These are phyloP conservation scores for Thielaviopsis musarum DNA, from an alignment of 2,329 filamentous ascomycete genomes.

Conservation along the genomic window DNA sequence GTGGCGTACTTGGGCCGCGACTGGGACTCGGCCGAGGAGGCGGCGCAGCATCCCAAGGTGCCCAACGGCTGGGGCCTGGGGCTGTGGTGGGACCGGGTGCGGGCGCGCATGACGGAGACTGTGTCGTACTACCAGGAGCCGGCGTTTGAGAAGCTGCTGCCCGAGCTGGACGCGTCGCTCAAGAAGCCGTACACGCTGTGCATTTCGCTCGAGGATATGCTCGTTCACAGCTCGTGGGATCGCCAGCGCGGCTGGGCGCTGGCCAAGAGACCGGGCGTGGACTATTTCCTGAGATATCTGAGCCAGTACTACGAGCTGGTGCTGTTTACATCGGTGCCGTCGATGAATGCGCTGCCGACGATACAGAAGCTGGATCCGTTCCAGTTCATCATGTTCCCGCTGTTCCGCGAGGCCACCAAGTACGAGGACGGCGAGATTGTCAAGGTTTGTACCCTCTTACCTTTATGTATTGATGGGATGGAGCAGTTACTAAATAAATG, in stretches of 20 bases:
- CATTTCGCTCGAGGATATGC: constrained; percentile 78
- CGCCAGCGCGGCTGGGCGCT: constrained; percentile 89
- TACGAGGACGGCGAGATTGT: constrained; percentile 93
- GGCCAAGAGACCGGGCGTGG: constrained; percentile 84
- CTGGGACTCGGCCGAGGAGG: constrained; percentile 72
- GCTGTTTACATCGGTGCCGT: constrained; percentile 81
- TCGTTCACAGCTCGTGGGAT: constrained; percentile 89
- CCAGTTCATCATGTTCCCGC: constrained; percentile 84
- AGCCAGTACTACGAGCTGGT: constrained; percentile 97
- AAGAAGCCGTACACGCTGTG: constrained; percentile 85
- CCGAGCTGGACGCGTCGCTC: constrained; percentile 61
- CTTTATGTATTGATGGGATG: neutral
- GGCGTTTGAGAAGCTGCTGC: constrained; percentile 82
- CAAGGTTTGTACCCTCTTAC: constrained; percentile 47
- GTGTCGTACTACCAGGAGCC: constrained; percentile 92
- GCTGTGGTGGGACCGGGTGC: constrained; percentile 67
- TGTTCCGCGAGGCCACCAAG: constrained; percentile 92
- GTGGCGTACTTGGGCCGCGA: constrained; percentile 69
- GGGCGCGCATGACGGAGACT: constrained; percentile 56
- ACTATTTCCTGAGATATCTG: constrained; percentile 94
- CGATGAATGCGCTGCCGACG: constrained; percentile 68
- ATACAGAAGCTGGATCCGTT: constrained; percentile 90
- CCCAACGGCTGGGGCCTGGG: constrained; percentile 63
- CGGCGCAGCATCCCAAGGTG: constrained; percentile 47
- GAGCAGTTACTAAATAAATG: neutral